Evolutionary conservation across 2,329 filamentous ascomycete genomes (phyloP), one percentile per base, ranked within the genome.

Genomic region (Xylaria sp.): DNA sequence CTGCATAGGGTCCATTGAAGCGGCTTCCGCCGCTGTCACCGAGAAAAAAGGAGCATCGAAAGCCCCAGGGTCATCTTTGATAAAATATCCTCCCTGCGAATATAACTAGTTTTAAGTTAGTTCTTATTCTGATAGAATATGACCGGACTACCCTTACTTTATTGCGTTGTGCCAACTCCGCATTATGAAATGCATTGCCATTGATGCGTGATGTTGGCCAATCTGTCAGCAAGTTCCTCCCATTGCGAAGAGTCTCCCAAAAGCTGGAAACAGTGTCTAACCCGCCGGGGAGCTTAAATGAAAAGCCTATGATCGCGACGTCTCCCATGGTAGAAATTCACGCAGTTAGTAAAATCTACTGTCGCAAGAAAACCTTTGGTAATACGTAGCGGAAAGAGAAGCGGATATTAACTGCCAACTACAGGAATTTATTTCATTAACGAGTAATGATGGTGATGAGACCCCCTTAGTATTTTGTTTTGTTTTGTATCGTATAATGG

Each of bases 21-120:
- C 73, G 0, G 77, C 74, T 42, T 81, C 79, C 10, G 73, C 74
- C 3, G 77, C 71, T 2, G 75, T 76, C n/a, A 81, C 74, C 0
- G 74, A 75, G 68, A 82, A 82, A 64, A 82, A 81, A 1, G 77
- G 76, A 0, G 79, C 79, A 67, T 82, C 80, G 58, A 81, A 81
- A 2, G 61, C 66, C 2, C 69, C 75, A 0, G 75, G 70, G 53
- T 81, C 76, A n/a, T 79, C 75, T 3, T 69, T 69, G 36, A 80
- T 72, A 53, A 80, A 79, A 63, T 80, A 73, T 0, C 71, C 78
- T 49, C 73, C 70, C 5, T 51, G 61, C 3, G 65, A 61, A 31
- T 67, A 51, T 29, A 75, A 31, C 74, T 76, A 49, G 39, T 57
- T 47, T 65, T 6, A 63, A 49, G 72, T 77, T 25, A 68, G 20